Base-by-base conservation (phyloP, 371 early-diverging fungal genomes). In the Mucor velutinosus region DNA sequence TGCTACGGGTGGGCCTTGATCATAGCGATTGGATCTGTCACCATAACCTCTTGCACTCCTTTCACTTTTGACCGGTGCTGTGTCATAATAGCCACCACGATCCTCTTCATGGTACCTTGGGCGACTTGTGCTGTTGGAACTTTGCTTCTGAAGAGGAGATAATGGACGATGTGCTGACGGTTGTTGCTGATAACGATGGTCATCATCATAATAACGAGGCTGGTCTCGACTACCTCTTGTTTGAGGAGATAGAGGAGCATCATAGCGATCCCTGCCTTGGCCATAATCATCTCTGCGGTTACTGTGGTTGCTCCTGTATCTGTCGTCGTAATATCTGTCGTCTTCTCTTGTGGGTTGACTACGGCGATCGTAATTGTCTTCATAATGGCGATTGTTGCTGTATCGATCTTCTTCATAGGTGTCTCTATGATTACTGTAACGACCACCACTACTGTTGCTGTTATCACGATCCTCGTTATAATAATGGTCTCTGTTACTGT, bases 1-100 rank as follows among this genome's bases (percentile, higher is more conserved):
- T 41, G 37, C 37, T 37, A 5, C 14, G n/a, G 37, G 17, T 41
- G 51, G 25, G 12, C 51, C 25, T 51, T 51, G 51, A 51, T 51
- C 51, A 51, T 51, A 19, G 21, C 51, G 51, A 25, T 51, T 14
- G 10, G 29, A 37, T 35, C 37, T 23, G 33, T 58, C 19, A 10
- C 30, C 35, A 30, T 56, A 41, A 29, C 57, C 58, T 58, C 59
- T 45, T 23, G 65, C 14, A 15, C 57, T 57, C 33, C 57, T 57
- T 43, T 63, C 62, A 29, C 55, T 65, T 57, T 58, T 60, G 8
- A 62, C 37, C 17, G 60, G 60, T 17, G 55, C 19, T 17, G 58
- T 21, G n/a, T 62, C 39, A 17, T 41, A 30, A 23, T 64, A 62
- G 25, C 39, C 23, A 30, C 55, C 41, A 25, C 25, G 51, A 23